These are phyloP conservation scores for Rhizopogon vulgaris DNA, from an alignment of 768 basidiomycete species.

Conservation along the genomic window DNA sequence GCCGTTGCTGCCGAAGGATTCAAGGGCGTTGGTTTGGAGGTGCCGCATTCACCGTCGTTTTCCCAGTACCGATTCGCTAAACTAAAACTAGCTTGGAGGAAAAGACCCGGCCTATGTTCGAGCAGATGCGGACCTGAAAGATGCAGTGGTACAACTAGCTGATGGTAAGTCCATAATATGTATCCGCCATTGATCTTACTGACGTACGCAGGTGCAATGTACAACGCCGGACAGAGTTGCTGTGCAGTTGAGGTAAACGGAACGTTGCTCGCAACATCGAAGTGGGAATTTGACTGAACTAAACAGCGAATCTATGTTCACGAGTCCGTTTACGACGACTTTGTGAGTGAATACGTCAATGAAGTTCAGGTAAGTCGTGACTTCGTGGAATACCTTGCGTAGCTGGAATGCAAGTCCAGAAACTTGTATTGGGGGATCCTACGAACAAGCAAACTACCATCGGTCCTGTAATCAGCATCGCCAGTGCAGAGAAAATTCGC, in stretches of 20 bases:
- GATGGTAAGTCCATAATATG: conserved; percentile 53
- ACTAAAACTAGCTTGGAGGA: conserved; percentile 67
- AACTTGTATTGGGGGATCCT: conserved; percentile 85
- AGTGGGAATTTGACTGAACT: background rate
- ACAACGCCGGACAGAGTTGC: conserved; percentile 97
- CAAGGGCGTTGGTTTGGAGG: conserved; percentile 86
- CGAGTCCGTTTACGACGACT: conserved; percentile 71
- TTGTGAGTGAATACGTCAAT: conserved; percentile 69
- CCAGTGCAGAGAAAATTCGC: conserved; percentile 78
- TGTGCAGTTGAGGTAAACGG: conserved; percentile 77
- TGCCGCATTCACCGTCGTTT: conserved; percentile 20
- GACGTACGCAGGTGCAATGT: conserved; percentile 64
- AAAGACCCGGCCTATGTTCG: conserved; percentile 98
- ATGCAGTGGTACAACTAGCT: conserved; percentile 79
- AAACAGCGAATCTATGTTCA: conserved; percentile 89
- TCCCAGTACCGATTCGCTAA: conserved; percentile 3
- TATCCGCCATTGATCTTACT: background rate
- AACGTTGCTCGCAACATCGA: background rate
- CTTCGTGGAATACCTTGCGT: background rate
- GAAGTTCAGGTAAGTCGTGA: conserved; percentile 53
- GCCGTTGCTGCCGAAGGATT: conserved; percentile 65
- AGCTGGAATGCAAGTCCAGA: conserved; percentile 31
- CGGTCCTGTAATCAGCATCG: conserved; percentile 89
- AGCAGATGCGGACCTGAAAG: conserved; percentile 77
- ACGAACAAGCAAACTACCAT: conserved; percentile 66